Base-by-base conservation (phyloP, 2,329 filamentous ascomycete genomes). In the Claviceps quebecensis region DNA sequence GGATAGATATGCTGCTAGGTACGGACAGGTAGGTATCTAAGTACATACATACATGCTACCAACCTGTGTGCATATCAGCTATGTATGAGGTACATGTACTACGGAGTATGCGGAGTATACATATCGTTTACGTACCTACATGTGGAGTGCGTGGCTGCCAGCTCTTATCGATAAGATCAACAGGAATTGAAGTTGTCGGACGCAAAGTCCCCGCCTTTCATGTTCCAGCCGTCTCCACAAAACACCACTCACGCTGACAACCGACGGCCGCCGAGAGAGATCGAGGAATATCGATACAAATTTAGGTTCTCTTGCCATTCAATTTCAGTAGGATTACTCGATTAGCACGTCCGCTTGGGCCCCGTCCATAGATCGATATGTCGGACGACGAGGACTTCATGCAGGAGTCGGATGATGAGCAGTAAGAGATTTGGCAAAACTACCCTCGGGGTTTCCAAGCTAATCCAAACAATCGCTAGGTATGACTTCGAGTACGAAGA, bases 401-500 rank as follows among this genome's bases (percentile, higher is more conserved):
- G 70, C 70, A 72, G 56, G 68, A 72, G 61, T 72, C 70, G 38
- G 70, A 71, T 47, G 69, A 72, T 57, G 70, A 72, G 62, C 68
- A 71, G 69, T 68, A 58, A 53, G 64, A 58, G 46, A 16, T 23
- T 14, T 46, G 9, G 9, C 19, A 6, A 34, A 34, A 34, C 3
- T 41, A 9, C n/a, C 13, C 17, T 40, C 13, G 9, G 7, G 3
- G 14, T 17, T 14, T 13, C n/a, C 16, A 4, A 41, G 52, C 58
- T 59, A 47, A 57, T 36, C n/a, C 29, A n/a, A 36, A 34, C 17
- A 16, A 23, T 3, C 14, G 9, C 11, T 50, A 72, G 70, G 80
- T 96, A 96, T 65, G 93, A 97, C 70, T 97, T 97, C 66, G 91
- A 97, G 64, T 97, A 96, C 69, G 91, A 96, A 65, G 93, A 83